phyloP scores from a whole-genome alignment of 2,329 filamentous ascomycete species.

The Moelleriella libera region DNA sequence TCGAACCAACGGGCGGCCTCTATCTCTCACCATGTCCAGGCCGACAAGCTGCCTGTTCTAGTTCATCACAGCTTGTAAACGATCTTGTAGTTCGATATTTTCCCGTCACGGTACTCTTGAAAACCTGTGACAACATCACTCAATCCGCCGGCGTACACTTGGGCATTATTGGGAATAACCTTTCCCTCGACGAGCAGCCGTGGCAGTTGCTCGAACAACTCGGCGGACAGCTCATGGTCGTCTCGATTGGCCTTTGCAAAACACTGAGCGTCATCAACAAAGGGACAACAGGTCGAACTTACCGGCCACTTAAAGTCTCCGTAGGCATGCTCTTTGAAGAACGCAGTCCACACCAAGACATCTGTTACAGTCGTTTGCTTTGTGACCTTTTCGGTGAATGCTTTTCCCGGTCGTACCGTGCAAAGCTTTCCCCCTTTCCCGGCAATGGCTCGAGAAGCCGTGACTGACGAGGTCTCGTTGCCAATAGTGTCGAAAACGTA shows the following conservation, averaged over 20 bases:
- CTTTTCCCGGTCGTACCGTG: conserved; percentile 26
- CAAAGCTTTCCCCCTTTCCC: conserved; percentile 15
- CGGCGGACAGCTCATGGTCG: background rate
- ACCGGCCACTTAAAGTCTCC: conserved; percentile 23
- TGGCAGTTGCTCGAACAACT: background rate
- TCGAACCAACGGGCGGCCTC: too few species aligned
- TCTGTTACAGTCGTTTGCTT: conserved; percentile 19
- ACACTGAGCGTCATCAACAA: background rate
- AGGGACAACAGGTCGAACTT: conserved; percentile 4
- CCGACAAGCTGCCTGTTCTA: too few species aligned
- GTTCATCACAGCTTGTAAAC: background rate
- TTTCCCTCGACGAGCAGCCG: background rate
- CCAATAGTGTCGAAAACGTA: conserved; percentile 22
- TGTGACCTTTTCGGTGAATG: conserved; percentile 19
- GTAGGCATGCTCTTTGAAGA: conserved; percentile 25
- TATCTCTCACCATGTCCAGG: too few species aligned
- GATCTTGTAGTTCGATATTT: background rate
- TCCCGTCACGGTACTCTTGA: background rate
- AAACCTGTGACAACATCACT: background rate
- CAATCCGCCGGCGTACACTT: background rate
- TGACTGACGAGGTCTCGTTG: conserved; percentile 15
- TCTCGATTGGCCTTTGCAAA: background rate
- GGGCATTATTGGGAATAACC: background rate
- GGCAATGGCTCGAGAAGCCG: conserved; percentile 13
- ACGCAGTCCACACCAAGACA: conserved; percentile 28